These are phyloP conservation scores for Miscanthus lutarioriparius DNA, from an alignment of 176 grass and related monocot species.

Conservation along the genomic window DNA sequence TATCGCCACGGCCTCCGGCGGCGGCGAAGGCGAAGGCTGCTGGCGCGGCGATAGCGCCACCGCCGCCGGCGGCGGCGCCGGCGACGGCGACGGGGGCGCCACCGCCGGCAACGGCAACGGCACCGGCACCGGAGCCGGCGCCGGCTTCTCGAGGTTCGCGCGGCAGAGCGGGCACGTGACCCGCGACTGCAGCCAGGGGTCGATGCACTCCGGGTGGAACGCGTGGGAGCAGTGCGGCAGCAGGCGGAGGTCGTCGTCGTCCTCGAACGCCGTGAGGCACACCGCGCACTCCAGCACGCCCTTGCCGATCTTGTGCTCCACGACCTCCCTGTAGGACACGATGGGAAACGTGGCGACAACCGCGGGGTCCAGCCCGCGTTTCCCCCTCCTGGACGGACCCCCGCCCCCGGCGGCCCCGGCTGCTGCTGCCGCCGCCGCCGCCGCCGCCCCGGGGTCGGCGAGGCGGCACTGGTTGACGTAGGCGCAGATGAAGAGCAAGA, in stretches of 20 bases:
- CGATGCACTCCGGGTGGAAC: slow-evolving; percentile 94
- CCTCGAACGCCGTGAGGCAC: slow-evolving; percentile 86
- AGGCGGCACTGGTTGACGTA: slow-evolving; percentile 74
- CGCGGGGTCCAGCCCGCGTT: slow-evolving; percentile 64
- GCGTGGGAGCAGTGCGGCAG: slow-evolving; percentile 87
- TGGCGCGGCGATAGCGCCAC: neutral
- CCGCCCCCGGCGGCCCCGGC: neutral
- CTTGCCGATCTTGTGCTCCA: slow-evolving; percentile 64
- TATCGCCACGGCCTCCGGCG: slow-evolving; percentile 40
- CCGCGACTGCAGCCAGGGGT: slow-evolving; percentile 75
- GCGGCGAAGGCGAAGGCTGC: neutral
- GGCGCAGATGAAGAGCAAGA: slow-evolving; percentile 73
- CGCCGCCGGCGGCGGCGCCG: neutral
- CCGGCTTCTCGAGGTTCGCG: slow-evolving; percentile 58
- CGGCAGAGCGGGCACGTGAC: slow-evolving; percentile 74
- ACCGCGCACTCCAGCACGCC: slow-evolving; percentile 85
- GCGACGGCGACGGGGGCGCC: neutral
- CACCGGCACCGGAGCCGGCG: neutral
- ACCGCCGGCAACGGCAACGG: neutral
- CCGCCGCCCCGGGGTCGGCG: neutral
- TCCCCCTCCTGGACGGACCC: slow-evolving; percentile 36
- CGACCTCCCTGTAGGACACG: slow-evolving; percentile 63
- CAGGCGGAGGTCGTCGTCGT: slow-evolving; percentile 76
- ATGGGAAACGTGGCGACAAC: slow-evolving; percentile 66
- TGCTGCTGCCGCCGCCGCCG: neutral